Evolutionary conservation across 1,139 yeast species (phyloP), one percentile per base, ranked within the genome.

Genomic region (Pneumocystis oryctolagi): DNA sequence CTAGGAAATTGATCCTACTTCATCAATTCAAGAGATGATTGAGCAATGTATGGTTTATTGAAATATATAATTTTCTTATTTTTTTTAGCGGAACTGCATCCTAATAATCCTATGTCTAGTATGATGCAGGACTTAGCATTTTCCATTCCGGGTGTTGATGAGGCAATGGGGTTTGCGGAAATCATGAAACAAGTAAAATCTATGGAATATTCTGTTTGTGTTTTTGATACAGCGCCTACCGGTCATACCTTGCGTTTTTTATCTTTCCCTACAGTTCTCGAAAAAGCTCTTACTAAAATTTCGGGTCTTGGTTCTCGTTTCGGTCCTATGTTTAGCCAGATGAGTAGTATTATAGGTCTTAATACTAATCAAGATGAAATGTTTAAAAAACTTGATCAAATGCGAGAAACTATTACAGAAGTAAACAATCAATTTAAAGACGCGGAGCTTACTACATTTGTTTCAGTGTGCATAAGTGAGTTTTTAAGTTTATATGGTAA

Each of bases 181-280:
- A 97, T 92, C 34, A 82, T 92, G 80, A 92, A 92, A 73, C 97
- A 92, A 72, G 92, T 92, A 74, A 90, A 89, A 76, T 84, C 82
- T 68, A 96, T 89, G 75, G 76, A 78, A 53, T 92, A 87, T 73
- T 88, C 87, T 70, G 89, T 96, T 14, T 90, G 92, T 69, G 89
- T 92, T 68, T 92, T 92, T 71, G 98, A 92, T 74, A 92, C 98
- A 30, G 98, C 98, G 0, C 98, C 98, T 68, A 92, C 98, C 0
- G 98, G 98, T 56, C 98, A 92, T 75, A 92, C 98, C 1, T 79
- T 92, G 69, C 83, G 98, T 71, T 92, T 92, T 76, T 79, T 92
- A 73, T 96, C 90, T 75, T 82, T 92, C 71, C 98, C 98, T 39
- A 82, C 94, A 28, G 90, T 97, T 4, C 78, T 92, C 67, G 94